Conservation (phyloP, 2,329 filamentous ascomycete genomes). For the Sporothrix sp. region DNA sequence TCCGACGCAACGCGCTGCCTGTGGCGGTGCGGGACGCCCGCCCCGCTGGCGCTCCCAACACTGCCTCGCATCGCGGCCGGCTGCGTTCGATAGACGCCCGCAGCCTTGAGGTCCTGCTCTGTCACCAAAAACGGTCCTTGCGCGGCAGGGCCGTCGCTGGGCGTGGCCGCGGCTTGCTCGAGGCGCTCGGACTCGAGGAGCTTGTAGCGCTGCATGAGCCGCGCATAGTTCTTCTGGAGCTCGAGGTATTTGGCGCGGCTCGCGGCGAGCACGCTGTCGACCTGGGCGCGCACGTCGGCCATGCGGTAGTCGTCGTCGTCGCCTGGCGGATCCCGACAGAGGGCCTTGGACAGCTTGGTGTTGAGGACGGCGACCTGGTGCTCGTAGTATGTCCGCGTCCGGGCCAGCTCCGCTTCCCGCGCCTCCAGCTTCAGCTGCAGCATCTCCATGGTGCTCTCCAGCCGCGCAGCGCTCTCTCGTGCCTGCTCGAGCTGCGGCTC, state of each 20-base stretch:
- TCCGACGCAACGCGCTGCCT: slow-evolving; percentile 36
- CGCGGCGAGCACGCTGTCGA: slow-evolving; percentile 40
- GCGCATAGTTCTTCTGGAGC: slow-evolving; percentile 41
- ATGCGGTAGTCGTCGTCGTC: slow-evolving; percentile 14
- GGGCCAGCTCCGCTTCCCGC: slow-evolving; percentile 37
- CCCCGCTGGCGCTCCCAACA: neutral
- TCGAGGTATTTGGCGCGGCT: slow-evolving; percentile 44
- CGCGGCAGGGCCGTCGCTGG: neutral
- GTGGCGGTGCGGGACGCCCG: neutral
- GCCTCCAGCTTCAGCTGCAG: slow-evolving; percentile 48
- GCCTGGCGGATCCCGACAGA: slow-evolving; percentile 17
- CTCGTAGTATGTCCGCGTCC: slow-evolving; percentile 35
- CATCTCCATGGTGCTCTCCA: slow-evolving; percentile 49
- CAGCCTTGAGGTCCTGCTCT: slow-evolving; percentile 28
- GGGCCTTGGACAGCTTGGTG: slow-evolving; percentile 33
- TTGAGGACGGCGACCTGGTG: slow-evolving; percentile 40
- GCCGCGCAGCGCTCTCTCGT: slow-evolving; percentile 46
- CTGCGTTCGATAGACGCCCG: slow-evolving; percentile 30
- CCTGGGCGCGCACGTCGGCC: slow-evolving; percentile 28
- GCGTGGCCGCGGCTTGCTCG: slow-evolving; percentile 4
- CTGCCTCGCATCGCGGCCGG: slow-evolving; percentile 22
- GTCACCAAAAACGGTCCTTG: slow-evolving; percentile 13
- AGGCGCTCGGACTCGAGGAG: slow-evolving; percentile 33
- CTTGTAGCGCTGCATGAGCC: slow-evolving; percentile 42
- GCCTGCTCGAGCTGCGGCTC: slow-evolving; percentile 50